Evolutionary conservation across 306 rosid genomes (phyloP), one percentile per base, ranked within the genome.

Genomic region (Lupinus albus): DNA sequence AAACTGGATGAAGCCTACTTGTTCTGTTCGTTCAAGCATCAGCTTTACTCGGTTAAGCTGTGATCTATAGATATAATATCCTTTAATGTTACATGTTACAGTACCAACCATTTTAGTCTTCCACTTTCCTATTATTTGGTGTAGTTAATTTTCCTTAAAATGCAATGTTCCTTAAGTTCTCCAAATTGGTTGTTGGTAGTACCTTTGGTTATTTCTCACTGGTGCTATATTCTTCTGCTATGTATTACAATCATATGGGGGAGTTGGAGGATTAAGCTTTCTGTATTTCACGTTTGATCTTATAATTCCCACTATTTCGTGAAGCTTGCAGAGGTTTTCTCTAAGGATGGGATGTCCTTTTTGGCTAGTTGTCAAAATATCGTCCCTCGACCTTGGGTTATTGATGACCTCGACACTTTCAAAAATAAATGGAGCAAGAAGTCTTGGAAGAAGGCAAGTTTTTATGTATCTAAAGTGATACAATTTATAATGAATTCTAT

Each of bases 291-390:
- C 49, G 68, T 11, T 14, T 78, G 64, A 25, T 62, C 71, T 73
- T 68, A 69, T 67, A 62, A 55, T 64, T 66, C 74, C 65, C 49
- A 51, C 78, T 49, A 25, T 59, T 73, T 81, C 70, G 72, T 83
- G 89, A 86, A 93, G 97, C 99, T 93, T 64, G 99, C 96, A 79
- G 97, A 88, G 79, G 87, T 88, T 65, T 93, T 84, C 84, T 88
- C 97, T 38, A 84, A 57, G 81, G 99, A 90, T 68, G 99, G 96
- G 18, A 84, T 93, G 94, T 93, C 99, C 73, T 93, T 93, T 84
- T 78, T 88, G 50, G 91, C 94, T 62, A 93, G 87, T 76, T 88
- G 87, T 76, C 96, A 93, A 81, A 93, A 88, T 78, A 88, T 93
- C 4, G 97, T 85, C 18, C 88, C 97, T 72, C 90, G 99, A 41